Evolutionary conservation across 768 basidiomycete genomes (phyloP), one percentile per base, ranked within the genome.

Genomic region (Tylopilus subfusipes): DNA sequence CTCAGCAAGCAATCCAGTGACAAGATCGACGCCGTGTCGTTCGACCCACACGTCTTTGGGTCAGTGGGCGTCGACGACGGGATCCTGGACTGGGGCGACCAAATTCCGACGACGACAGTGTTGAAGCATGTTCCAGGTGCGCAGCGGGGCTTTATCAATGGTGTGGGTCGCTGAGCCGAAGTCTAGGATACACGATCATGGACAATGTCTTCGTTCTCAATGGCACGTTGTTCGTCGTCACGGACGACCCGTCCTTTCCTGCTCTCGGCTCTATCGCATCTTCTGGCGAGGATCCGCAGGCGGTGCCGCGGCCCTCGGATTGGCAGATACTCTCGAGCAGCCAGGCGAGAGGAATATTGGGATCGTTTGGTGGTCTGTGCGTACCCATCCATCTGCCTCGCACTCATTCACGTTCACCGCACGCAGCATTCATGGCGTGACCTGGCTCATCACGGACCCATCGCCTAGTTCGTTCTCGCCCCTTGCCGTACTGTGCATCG

Each of bases 171-270:
- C 49, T 63, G 29, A 55, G 50, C 53, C 24, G 12, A 43, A 33
- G 30, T 39, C 33, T 60, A 94, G 93, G 93, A 4, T 90, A 85
- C 72, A 92, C 89, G 1, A 81, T 93, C 42, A 74, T 95, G 52
- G 90, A 94, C 62, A 87, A 90, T 56, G 77, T 91, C n/a, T 82
- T 87, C 63, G 70, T 88, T n/a, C 75, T 80, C 61, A 84, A 88
- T 59, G 84, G 84, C 11, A 82, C 83, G 3, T 78, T 91, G 56
- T 90, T 83, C 68, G 68, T 95, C 54, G 84, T 95, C 33, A 81
- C 85, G 5, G 85, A 93, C 65, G 75, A 84, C 55, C 76, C 78
- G 6, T 68, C 76, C 2, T 78, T 92, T 47, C 93, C 92, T 1
- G 54, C 78, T 2, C 65, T 85, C 30, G 67, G 68, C 5, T 69